Evolutionary conservation across 306 rosid genomes (phyloP).

Genomic region (Cajanus cajan): DNA sequence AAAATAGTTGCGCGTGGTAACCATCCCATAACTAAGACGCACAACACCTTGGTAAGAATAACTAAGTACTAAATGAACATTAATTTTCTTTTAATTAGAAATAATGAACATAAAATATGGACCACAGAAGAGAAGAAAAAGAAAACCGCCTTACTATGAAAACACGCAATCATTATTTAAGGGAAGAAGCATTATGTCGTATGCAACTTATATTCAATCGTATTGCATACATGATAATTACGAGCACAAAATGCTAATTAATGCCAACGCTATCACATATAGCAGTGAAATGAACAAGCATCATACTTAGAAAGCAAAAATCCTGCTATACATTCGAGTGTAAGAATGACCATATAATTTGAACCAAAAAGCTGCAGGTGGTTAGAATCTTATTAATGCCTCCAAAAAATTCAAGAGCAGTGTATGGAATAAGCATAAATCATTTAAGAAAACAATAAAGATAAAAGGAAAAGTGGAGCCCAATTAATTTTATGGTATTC

Average conservation of each 20-base stretch:
- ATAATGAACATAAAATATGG: constrained; percentile 35
- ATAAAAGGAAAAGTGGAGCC: constrained; percentile 16
- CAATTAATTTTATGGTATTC: constrained; percentile 18
- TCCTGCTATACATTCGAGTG: not conserved
- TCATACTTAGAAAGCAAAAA: constrained; percentile 12
- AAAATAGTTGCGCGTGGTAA: constrained; percentile 20
- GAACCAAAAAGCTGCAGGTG: constrained; percentile 23
- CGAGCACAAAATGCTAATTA: constrained; percentile 26
- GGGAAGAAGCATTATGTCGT: constrained; percentile 26
- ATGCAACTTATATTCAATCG: constrained; percentile 19
- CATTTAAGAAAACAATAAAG: not conserved
- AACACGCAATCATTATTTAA: constrained; percentile 30
- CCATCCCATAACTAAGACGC: not conserved
- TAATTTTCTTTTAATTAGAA: constrained; percentile 5
- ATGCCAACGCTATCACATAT: constrained; percentile 25
- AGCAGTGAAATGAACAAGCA: constrained; percentile 26
- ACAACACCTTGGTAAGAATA: not conserved
- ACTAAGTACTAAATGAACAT: not conserved
- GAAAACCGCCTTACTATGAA: constrained; percentile 13
- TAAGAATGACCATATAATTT: constrained; percentile 18
- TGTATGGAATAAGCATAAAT: not conserved
- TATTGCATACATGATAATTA: constrained; percentile 13
- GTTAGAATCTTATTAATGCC: constrained; percentile 31
- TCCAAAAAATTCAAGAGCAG: constrained; percentile 11
- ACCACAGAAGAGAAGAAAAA: constrained; percentile 29